Evolutionary conservation across 139 green algal species (phyloP).

Genomic region (Protoeuglena noctilucae): DNA sequence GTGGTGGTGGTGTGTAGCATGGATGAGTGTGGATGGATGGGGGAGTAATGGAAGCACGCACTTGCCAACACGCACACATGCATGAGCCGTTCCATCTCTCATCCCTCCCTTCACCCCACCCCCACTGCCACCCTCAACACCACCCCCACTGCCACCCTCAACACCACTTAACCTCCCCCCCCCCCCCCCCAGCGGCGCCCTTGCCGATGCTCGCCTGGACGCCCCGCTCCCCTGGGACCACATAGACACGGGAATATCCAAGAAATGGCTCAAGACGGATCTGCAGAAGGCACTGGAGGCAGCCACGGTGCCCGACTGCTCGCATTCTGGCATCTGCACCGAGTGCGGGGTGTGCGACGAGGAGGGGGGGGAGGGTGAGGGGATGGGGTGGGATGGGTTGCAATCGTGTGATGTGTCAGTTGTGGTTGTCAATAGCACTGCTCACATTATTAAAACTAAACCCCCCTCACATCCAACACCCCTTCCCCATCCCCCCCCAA

Average conservation of each 20-base stretch:
- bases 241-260: conserved; percentile 49
- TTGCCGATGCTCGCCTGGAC: conserved; percentile 44
- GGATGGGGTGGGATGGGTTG: conserved; percentile 9
- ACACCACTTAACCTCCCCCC: too few species aligned
- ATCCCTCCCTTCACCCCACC: too few species aligned
- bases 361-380: conserved; percentile 4
- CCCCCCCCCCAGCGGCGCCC: too few species aligned
- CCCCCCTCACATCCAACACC: too few species aligned
- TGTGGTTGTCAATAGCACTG: neutral
- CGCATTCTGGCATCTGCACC: conserved; percentile 38
- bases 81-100: too few species aligned
- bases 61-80: too few species aligned
- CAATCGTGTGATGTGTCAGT: conserved; percentile 9
- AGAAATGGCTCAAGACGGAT: conserved; percentile 61
- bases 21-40: too few species aligned
- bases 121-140: too few species aligned
- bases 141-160: too few species aligned
- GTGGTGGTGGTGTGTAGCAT: too few species aligned
- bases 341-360: conserved; percentile 54
- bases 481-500: neutral
- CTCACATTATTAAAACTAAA: neutral
- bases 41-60: too few species aligned
- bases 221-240: conserved; percentile 56
- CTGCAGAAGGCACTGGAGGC: conserved; percentile 53
- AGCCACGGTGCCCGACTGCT: conserved; percentile 51